phyloP scores from a whole-genome alignment of 768 basidiomycete species.

The Daedaleopsis sinensis region DNA sequence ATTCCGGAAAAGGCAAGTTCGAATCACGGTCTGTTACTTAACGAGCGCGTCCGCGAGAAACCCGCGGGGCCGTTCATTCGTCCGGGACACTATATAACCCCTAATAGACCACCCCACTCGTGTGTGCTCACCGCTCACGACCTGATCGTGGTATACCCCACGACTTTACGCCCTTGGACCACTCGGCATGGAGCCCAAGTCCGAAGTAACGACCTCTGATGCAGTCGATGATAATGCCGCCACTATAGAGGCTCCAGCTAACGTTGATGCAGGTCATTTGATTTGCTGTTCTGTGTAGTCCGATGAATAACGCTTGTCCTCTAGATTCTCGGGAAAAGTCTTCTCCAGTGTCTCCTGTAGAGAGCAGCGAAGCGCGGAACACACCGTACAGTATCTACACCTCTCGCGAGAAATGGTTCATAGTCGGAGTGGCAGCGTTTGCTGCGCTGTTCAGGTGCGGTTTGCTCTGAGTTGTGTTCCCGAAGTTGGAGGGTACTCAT shows the following conservation, averaged over 20 bases:
- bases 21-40: constrained; percentile 15
- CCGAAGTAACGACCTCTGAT: background rate
- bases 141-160: background rate
- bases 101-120: background rate
- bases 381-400: constrained; percentile 53
- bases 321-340: background rate
- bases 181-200: background rate
- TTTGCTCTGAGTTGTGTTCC: background rate
- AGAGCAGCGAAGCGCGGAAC: background rate
- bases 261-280: background rate
- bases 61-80: too few species aligned
- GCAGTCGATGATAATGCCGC: constrained; percentile 10
- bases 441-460: constrained; percentile 66
- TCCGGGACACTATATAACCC: too few species aligned
- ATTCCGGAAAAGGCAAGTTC: constrained; percentile 7
- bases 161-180: background rate
- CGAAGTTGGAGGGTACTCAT: background rate
- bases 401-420: constrained; percentile 64
- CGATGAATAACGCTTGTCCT: background rate
- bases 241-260: background rate
- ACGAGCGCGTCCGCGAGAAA: too few species aligned
- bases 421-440: constrained; percentile 58
- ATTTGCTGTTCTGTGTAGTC: background rate
- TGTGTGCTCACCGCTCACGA: background rate
- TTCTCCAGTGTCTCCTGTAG: background rate